Evolutionary conservation across 768 basidiomycete species (phyloP), one percentile per base, ranked within the genome.

Genomic region (Asterophora lycoperdoides): DNA sequence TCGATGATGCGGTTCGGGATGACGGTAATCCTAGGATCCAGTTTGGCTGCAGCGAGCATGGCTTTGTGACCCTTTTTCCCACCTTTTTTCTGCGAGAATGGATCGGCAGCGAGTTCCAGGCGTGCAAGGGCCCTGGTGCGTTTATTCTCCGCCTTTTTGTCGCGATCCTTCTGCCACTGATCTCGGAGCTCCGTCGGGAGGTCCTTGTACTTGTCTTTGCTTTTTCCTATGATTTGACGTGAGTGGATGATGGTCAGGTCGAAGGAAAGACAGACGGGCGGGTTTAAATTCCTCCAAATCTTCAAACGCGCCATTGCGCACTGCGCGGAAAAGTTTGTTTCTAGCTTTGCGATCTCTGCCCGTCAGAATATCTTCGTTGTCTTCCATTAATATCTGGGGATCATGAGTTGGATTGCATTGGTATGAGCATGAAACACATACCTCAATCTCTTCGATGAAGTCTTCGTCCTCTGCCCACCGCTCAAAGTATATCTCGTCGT

Each of bases 151-250:
- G 90, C 90, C 62, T 96, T 98, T 70, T 83, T 86, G 44, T 72
- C 68, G 1, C 92, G 89, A 60, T 97, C 94, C 40, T 77, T 77
- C 38, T 81, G 78, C 92, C 92, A 96, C 50, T 81, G 83, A 0
- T 68, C 77, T 44, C 71, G 74, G 7, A 96, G 73, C 5, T 82
- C 75, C 1, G 68, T 57, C 0, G 88, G 79, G 9, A 87, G 56
- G 39, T 70, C 67, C 52, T 71, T 76, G 48, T 72, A 62, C 55
- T 74, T 77, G 58, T 83, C 80, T 57, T 79, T 82, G 26, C 68
- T 67, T 51, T 73, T 76, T 60, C 59, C 69, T 71, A 53, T 14
- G 26, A 48, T 19, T 9, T 10, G 39, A 11, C 48, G 26, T 51
- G 30, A 41, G 35, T 15, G 9, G 41, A 34, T n/a, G 46, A 46